Evolutionary conservation across 495 filamentous ascomycete genomes (phyloP).

Genomic region (Antarctomyces pellizariae): DNA sequence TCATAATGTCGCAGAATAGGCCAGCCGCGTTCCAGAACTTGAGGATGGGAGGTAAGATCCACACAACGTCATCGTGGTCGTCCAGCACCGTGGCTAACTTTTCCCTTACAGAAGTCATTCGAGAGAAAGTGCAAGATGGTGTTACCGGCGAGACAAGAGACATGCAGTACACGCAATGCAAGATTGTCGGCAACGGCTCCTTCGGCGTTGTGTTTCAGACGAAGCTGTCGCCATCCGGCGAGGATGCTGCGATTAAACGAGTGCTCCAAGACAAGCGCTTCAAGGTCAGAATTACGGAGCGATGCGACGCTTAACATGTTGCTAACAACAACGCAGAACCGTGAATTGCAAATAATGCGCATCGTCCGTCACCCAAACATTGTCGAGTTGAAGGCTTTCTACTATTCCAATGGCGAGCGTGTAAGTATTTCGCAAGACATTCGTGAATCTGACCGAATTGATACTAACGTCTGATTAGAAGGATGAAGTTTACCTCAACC

Average conservation of each 20-base stretch:
- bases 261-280: conserved; percentile 97
- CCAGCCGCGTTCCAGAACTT: conserved; percentile 52
- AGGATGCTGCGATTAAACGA: conserved; percentile 96
- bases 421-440: conserved; percentile 28
- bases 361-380: conserved; percentile 98
- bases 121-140: conserved; percentile 97
- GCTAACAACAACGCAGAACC: conserved; percentile 44
- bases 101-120: conserved; percentile 59
- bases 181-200: conserved; percentile 98
- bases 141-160: conserved; percentile 87
- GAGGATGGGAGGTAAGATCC: conserved; percentile 58
- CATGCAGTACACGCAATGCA: conserved; percentile 96
- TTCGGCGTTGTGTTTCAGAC: conserved; percentile 99
- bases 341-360: conserved; percentile 97
- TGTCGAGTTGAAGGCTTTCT: conserved; percentile 95
- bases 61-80: conserved; percentile 1
- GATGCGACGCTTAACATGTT: conserved; percentile 4
- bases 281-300: no score
- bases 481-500: conserved; percentile 97
- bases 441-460: not conserved
- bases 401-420: conserved; percentile 95
- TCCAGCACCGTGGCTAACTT: conserved; percentile 7
- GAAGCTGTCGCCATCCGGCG: conserved; percentile 86
- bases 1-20: conserved; percentile 46
- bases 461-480: conserved; percentile 33